Percentiles rank a stretch among this genome's conserved stretches.
These are phyloP conservation scores for Cryptosporidium parvum DNA, from an alignment of 169 alveolate species.

Conservation along the genomic window DNA sequence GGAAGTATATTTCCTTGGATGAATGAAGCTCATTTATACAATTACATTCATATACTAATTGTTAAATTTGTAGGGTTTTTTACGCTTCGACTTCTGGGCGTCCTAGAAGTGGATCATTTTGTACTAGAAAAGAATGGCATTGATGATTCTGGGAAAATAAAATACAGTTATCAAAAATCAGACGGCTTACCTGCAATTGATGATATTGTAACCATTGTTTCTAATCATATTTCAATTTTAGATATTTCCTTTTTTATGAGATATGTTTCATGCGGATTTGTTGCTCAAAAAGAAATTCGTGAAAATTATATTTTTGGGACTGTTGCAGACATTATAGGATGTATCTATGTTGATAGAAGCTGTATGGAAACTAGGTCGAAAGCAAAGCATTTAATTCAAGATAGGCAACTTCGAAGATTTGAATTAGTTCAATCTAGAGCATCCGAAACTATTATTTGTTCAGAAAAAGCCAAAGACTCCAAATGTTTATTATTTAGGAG, in stretches of 20 bases:
- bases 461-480: not conserved
- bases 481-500: not conserved
- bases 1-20: conserved; percentile 8
- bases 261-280: conserved; percentile 54
- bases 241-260: conserved; percentile 53
- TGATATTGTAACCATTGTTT: conserved; percentile 36
- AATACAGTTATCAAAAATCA: conserved; percentile 1
- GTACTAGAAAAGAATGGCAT: not conserved
- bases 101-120: conserved; percentile 4
- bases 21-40: not conserved
- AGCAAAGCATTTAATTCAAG: conserved; percentile 16
- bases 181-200: conserved; percentile 3
- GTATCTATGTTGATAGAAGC: conserved; percentile 67
- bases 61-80: conserved; percentile 28
- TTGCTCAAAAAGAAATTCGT: conserved; percentile 62
- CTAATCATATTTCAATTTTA: conserved; percentile 67
- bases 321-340: conserved; percentile 54
- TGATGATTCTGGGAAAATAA: not conserved
- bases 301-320: conserved; percentile 30
- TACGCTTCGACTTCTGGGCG: conserved; percentile 25
- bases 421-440: conserved; percentile 10
- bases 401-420: conserved; percentile 20
- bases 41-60: conserved; percentile 22
- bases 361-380: conserved; percentile 51
- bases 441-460: not conserved